Evolutionary conservation across 768 basidiomycete species (phyloP).

Genomic region (Agrocybe chaxingu): DNA sequence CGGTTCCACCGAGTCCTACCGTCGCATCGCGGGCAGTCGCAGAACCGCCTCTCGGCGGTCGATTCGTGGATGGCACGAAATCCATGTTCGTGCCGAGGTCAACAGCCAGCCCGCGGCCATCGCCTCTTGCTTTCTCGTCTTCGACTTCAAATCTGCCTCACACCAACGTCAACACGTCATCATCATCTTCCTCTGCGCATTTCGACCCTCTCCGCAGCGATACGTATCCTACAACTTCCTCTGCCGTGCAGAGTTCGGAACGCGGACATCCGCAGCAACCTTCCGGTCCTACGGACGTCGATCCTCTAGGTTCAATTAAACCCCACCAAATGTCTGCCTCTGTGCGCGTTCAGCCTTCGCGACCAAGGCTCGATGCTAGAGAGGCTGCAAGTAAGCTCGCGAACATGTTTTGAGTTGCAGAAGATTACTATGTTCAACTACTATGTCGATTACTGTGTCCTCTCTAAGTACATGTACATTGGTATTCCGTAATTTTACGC

Average conservation of each 20-base stretch:
- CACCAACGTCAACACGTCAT: not conserved
- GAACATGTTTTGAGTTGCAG: constrained; percentile 66
- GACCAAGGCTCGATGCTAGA: constrained; percentile 77
- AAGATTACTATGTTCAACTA: constrained; percentile 1
- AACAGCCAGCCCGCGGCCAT: constrained; percentile 30
- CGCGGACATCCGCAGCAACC: constrained; percentile 19
- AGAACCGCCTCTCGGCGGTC: constrained; percentile 59
- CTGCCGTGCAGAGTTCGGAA: constrained; percentile 25
- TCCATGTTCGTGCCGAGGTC: constrained; percentile 71
- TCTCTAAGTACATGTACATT: not conserved
- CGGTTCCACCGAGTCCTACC: constrained; percentile 23
- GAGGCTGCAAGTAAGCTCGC: constrained; percentile 89
- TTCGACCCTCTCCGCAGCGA: constrained; percentile 37
- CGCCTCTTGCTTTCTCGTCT: constrained; percentile 31
- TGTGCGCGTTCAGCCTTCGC: constrained; percentile 67
- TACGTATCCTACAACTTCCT: constrained; percentile 26
- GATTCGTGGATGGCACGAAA: constrained; percentile 70
- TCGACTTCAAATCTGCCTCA: constrained; percentile 26
- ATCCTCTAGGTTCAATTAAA: constrained; percentile 61
- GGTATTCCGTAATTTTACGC: no score
- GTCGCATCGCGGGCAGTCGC: constrained; percentile 26
- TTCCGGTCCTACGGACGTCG: constrained; percentile 34
- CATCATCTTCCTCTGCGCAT: constrained; percentile 15
- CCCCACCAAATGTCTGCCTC: constrained; percentile 70
- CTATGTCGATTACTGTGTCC: not conserved